Base-by-base conservation (phyloP, 2,329 filamentous ascomycete genomes). In the Huntiella savannae region DNA sequence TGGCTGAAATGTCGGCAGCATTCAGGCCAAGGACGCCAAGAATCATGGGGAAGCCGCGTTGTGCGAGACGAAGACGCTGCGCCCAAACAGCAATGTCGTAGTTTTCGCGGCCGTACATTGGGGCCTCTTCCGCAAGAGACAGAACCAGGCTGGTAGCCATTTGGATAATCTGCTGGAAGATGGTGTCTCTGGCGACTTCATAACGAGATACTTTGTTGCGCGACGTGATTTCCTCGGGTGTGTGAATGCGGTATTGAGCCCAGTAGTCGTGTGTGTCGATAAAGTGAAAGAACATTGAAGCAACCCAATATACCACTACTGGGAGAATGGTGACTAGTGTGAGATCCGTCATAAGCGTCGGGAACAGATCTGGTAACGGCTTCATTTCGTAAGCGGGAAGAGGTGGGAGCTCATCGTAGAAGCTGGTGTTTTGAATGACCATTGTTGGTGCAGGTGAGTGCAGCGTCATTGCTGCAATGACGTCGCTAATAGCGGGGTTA, bases 51-150 rank as follows among this genome's bases (percentile, higher is more conserved):
- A 96, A 64, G n/a, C 73, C 76, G 55, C 79, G 73, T 63, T 95
- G 85, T 15, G 77, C 76, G 48, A 91, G 61, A 42, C 88, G 76
- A 49, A 95, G 67, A 56, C 86, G 75, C 52, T 78, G 82, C 15
- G 86, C 87, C 84, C 88, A 96, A 53, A 88, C 77, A 22, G 86
- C 82, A 17, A 96, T 69, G 58, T 96, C 83, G 59, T 93, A 86
- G 17, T 82, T 73, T 55, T 88, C 81, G 61, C 73, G 82, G 43
- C 91, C 91, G 36, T 69, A 70, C 55, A 77, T 76, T 53, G 88
- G 79, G 37, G 73, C 67, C 3, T 78, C 74, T 55, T 96, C 91
- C 15, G 80, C 77, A 53, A 78, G 63, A 3, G 76, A 75, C 37
- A 96, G 63, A 3, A 73, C 61, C 46, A 78, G 61, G 35, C 81